These are phyloP conservation scores for Lipomyces sp. DNA, from an alignment of 805 yeast genomes.

Conservation along the genomic window DNA sequence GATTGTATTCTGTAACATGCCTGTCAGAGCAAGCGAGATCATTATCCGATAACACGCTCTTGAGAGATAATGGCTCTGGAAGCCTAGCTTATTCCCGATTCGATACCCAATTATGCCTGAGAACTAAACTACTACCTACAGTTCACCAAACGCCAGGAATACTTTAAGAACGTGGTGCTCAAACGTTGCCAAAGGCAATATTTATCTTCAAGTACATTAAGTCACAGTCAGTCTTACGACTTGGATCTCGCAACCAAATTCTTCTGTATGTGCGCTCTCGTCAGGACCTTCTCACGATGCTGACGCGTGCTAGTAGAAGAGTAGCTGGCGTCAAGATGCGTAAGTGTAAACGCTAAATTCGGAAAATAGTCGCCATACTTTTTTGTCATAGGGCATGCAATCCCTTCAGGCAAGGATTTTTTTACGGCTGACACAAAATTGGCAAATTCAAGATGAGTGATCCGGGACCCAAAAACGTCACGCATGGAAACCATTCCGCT, in stretches of 20 bases:
- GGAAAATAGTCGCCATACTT: slow-evolving; percentile 26
- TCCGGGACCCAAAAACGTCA: slow-evolving; percentile 16
- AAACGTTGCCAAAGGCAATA: no score
- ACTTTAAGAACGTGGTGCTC: background rate
- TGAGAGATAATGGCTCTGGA: background rate
- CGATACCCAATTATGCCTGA: background rate
- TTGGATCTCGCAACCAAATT: background rate
- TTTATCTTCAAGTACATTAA: background rate
- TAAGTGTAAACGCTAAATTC: slow-evolving; percentile 3
- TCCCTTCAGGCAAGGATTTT: slow-evolving; percentile 9
- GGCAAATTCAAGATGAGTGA: slow-evolving; percentile 16
- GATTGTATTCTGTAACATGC: no score
- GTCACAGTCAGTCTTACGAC: background rate
- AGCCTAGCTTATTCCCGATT: background rate
- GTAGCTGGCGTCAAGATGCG: background rate
- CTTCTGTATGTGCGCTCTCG: background rate
- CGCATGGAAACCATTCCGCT: slow-evolving; percentile 11
- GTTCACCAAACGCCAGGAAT: background rate
- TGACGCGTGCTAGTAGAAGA: background rate
- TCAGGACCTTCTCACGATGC: background rate
- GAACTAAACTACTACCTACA: background rate
- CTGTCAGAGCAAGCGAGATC: background rate
- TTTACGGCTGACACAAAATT: slow-evolving; percentile 23
- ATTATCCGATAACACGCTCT: background rate
- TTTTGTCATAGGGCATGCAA: slow-evolving; percentile 20